phyloP scores from a whole-genome alignment of 768 basidiomycete species.

The Dioszegia hungarica region DNA sequence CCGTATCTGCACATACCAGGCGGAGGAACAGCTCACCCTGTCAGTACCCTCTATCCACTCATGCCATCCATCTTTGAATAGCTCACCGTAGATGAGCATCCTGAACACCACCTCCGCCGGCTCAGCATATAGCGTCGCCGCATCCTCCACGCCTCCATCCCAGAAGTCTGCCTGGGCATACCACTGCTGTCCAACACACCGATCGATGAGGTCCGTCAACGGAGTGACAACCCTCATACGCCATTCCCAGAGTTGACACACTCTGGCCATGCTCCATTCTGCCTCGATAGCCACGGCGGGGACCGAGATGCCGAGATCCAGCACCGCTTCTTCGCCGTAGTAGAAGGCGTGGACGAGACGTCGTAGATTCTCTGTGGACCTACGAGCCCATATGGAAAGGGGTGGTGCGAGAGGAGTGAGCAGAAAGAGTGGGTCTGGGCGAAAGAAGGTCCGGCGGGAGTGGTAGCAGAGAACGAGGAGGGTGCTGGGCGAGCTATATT shows the following conservation, averaged over 20 bases:
- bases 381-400: background rate
- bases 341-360: background rate
- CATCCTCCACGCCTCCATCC: conserved; percentile 14
- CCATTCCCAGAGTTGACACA: background rate
- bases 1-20: background rate
- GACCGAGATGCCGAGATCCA: background rate
- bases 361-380: background rate
- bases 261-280: background rate
- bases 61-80: conserved; percentile 3
- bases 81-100: conserved; percentile 11
- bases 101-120: conserved; percentile 1
- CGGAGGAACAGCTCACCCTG: background rate
- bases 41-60: background rate
- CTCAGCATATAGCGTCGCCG: conserved; percentile 5
- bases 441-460: conserved; percentile 10
- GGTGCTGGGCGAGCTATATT: background rate
- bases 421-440: conserved; percentile 3
- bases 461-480: conserved; percentile 1
- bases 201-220: conserved; percentile 6
- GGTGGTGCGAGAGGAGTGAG: conserved; percentile 1
- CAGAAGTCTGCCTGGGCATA: conserved; percentile 8
- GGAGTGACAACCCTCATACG: conserved; percentile 4
- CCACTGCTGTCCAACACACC: conserved; percentile 14
- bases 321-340: conserved; percentile 4
- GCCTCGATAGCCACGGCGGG: conserved; percentile 1